These are phyloP conservation scores for Tetrapisispora iriomotensis DNA, from an alignment of 805 yeast species.

Conservation along the genomic window DNA sequence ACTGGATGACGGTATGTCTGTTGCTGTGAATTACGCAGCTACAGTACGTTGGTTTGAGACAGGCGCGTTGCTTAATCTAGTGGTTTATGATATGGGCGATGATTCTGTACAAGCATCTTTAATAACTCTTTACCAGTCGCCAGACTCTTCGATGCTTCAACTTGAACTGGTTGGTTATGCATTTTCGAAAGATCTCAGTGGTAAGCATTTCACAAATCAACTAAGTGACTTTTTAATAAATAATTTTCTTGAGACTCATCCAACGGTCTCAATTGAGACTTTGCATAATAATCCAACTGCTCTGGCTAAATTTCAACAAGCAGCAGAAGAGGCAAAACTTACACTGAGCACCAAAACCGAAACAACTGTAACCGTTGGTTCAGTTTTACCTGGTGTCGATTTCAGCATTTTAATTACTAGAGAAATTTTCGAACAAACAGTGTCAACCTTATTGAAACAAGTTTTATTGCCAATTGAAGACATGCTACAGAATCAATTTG, in stretches of 20 bases:
- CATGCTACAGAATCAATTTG: conserved; percentile 25
- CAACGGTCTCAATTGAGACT: conserved; percentile 30
- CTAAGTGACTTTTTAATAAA: conserved; percentile 51
- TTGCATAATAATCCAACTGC: conserved; percentile 45
- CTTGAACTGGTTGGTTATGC: conserved; percentile 68
- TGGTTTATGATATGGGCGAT: conserved; percentile 87
- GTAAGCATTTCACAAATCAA: conserved; percentile 57
- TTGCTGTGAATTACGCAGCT: conserved; percentile 69
- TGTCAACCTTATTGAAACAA: background rate
- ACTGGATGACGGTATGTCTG: conserved; percentile 85
- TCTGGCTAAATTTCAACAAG: conserved; percentile 58
- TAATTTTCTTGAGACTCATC: conserved; percentile 43
- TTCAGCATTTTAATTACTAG: conserved; percentile 57
- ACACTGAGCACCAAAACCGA: conserved; percentile 83
- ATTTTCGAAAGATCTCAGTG: conserved; percentile 57
- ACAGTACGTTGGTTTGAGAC: conserved; percentile 18
- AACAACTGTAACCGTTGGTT: conserved; percentile 66
- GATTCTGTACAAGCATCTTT: conserved; percentile 84
- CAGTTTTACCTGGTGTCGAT: conserved; percentile 63
- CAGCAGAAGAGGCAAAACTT: conserved; percentile 81
- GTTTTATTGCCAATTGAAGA: conserved; percentile 30
- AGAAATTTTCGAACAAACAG: conserved; percentile 60
- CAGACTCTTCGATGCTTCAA: conserved; percentile 33
- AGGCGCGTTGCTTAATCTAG: conserved; percentile 43
- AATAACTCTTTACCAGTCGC: conserved; percentile 44